phyloP scores from a whole-genome alignment of 208 protist species.

The Entamoeba dispar region DNA sequence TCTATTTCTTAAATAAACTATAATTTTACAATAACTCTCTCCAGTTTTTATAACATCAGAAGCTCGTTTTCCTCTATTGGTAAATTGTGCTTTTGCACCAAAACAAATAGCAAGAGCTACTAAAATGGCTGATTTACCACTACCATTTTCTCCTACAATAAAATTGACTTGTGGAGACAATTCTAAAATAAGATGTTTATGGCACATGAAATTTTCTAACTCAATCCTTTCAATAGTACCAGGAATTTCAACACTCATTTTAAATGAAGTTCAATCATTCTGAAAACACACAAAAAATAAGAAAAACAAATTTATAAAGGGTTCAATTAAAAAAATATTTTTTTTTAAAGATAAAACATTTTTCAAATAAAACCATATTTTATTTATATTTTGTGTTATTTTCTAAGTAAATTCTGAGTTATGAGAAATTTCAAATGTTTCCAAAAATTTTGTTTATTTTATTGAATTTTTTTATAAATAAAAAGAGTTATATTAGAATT shows the following conservation, averaged over 20 bases:
- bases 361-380: too few relatives aligned
- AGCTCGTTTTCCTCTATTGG: neutral
- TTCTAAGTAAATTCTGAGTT: too few relatives aligned
- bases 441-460: too few relatives aligned
- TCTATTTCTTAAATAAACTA: neutral
- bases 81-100: neutral
- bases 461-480: too few relatives aligned
- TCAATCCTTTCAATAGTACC: neutral
- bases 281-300: too few relatives aligned
- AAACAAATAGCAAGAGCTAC: constrained; percentile 4
- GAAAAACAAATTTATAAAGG: too few relatives aligned
- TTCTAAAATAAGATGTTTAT: constrained; percentile 3
- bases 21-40: neutral
- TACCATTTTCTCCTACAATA: constrained; percentile 8
- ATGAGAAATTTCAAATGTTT: too few relatives aligned
- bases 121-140: constrained; percentile 10
- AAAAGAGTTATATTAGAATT: too few relatives aligned
- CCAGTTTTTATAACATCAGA: neutral
- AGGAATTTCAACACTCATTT: neutral
- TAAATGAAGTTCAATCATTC: too few relatives aligned
- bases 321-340: too few relatives aligned
- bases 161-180: constrained; percentile 10
- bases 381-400: too few relatives aligned
- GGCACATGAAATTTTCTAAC: constrained; percentile 18
- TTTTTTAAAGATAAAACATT: too few relatives aligned